These are phyloP conservation scores for Pleodorina starrii DNA, from an alignment of 139 green algal species.

Conservation along the genomic window DNA sequence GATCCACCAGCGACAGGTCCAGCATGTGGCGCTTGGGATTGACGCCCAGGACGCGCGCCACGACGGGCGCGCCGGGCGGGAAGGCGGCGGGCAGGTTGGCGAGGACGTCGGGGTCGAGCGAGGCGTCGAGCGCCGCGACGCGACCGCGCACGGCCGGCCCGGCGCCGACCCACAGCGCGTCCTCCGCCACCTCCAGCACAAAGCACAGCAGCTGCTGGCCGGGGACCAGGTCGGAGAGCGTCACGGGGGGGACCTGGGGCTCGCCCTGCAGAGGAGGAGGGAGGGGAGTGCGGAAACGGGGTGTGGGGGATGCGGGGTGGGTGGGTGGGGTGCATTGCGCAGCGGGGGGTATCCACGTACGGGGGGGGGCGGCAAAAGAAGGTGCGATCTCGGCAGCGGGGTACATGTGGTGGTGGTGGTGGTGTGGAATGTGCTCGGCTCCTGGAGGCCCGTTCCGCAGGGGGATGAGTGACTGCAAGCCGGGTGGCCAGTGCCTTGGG, in stretches of 20 bases:
- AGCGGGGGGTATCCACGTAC: too few relatives aligned
- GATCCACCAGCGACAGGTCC: slow-evolving; percentile 25
- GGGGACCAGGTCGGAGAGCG: slow-evolving; percentile 48
- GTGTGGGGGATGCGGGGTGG: too few relatives aligned
- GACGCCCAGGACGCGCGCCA: slow-evolving; percentile 55
- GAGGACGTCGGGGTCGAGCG: slow-evolving; percentile 50
- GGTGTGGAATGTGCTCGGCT: too few relatives aligned
- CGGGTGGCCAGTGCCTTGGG: too few relatives aligned
- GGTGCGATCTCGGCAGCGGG: too few relatives aligned
- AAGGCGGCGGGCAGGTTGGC: slow-evolving; percentile 52
- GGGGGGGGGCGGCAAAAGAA: too few relatives aligned
- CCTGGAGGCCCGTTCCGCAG: too few relatives aligned
- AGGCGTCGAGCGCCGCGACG: slow-evolving; percentile 67
- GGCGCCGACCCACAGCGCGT: slow-evolving; percentile 69
- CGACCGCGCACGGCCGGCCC: slow-evolving; percentile 62
- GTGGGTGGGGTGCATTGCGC: too few relatives aligned
- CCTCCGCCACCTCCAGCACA: slow-evolving; percentile 62
- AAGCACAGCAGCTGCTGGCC: slow-evolving; percentile 56
- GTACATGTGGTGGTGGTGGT: too few relatives aligned
- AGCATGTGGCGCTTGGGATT: slow-evolving; percentile 41
- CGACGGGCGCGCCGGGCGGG: slow-evolving; percentile 59
- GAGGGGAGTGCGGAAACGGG: neutral
- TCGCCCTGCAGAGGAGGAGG: slow-evolving; percentile 2
- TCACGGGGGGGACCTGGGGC: slow-evolving; percentile 19
- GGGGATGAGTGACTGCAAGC: too few relatives aligned